A percentile compares a stretch with the other conserved stretches of the same genome.
These are phyloP conservation scores for Vitis riparia DNA, from an alignment of 164 flowering plant species.

Conservation along the genomic window DNA sequence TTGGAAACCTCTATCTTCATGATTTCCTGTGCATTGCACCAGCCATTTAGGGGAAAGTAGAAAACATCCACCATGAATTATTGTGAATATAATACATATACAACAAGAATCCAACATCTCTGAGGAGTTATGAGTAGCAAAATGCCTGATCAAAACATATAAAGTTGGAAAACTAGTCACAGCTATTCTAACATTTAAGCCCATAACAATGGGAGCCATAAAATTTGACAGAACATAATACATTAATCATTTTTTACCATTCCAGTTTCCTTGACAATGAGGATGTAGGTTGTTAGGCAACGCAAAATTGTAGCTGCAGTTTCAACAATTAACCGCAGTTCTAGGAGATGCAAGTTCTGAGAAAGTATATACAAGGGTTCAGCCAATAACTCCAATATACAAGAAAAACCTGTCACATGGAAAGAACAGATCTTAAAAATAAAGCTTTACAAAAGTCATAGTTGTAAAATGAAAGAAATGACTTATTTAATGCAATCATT, in stretches of 20 bases:
- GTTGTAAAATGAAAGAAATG: background rate
- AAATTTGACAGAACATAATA: too few relatives aligned
- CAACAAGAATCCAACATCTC: too few relatives aligned
- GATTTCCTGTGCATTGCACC: too few relatives aligned
- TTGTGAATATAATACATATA: too few relatives aligned
- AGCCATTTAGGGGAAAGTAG: too few relatives aligned
- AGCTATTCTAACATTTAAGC: too few relatives aligned
- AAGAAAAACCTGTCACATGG: constrained; percentile 72
- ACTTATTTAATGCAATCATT: background rate
- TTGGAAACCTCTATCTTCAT: too few relatives aligned
- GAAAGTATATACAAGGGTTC: constrained; percentile 94
- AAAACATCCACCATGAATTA: too few relatives aligned
- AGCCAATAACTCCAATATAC: constrained; percentile 84
- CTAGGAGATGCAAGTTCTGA: constrained; percentile 76
- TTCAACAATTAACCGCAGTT: constrained; percentile 77
- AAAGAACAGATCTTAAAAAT: background rate
- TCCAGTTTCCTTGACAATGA: constrained; percentile 47
- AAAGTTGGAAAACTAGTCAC: too few relatives aligned
- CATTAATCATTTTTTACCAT: constrained; percentile 47
- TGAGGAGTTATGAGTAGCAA: too few relatives aligned
- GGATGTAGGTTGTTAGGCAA: constrained; percentile 65
- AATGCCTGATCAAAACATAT: too few relatives aligned
- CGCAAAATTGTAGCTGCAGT: constrained; percentile 73
- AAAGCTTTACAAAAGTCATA: background rate
- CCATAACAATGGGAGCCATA: too few relatives aligned